Percentiles rank a stretch among this genome's conserved stretches.
These are phyloP conservation scores for Canavalia gladiata DNA, from an alignment of 306 rosid species.

Conservation along the genomic window DNA sequence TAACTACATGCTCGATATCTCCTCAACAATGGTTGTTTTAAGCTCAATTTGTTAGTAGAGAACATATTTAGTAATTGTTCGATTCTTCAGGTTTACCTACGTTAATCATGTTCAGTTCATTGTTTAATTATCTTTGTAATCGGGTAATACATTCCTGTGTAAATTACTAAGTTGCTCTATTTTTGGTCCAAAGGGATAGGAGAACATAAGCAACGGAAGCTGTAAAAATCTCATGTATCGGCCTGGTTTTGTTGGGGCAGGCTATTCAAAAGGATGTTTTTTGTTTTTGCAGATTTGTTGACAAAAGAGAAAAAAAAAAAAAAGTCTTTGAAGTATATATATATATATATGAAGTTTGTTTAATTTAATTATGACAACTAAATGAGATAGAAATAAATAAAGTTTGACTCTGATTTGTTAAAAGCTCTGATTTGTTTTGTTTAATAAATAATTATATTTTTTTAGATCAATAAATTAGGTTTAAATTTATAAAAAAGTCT, in stretches of 20 bases:
- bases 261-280: background rate
- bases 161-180: background rate
- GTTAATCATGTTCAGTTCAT: background rate
- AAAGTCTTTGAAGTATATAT: background rate
- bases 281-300: too few relatives aligned
- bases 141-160: background rate
- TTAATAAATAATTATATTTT: too few relatives aligned
- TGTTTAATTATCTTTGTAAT: too few relatives aligned
- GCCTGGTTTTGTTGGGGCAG: constrained; percentile 10
- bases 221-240: background rate
- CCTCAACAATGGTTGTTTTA: background rate
- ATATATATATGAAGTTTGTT: too few relatives aligned
- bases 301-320: too few relatives aligned
- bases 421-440: too few relatives aligned
- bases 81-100: too few relatives aligned
- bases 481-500: too few relatives aligned
- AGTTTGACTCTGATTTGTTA: too few relatives aligned
- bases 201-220: background rate
- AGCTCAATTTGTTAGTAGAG: background rate
- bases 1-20: background rate
- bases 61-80: background rate
- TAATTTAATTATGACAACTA: too few relatives aligned
- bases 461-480: too few relatives aligned
- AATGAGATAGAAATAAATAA: too few relatives aligned
- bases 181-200: background rate